These are phyloP conservation scores for Kockovaella imperatae DNA, from an alignment of 768 basidiomycete genomes.

Conservation along the genomic window DNA sequence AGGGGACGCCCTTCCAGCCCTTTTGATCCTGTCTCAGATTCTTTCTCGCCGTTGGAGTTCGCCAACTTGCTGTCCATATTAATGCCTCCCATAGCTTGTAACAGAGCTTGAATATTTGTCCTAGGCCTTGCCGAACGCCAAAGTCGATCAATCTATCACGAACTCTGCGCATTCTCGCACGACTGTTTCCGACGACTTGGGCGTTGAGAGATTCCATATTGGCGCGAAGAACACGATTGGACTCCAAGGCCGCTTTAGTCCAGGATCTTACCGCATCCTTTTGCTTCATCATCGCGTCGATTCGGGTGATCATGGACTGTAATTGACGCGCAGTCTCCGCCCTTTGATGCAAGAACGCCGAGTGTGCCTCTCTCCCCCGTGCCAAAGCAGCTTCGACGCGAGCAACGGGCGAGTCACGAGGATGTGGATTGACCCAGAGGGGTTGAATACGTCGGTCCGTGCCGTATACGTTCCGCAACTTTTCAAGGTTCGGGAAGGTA, in stretches of 20 bases:
- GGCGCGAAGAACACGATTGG: background rate
- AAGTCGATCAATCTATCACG: background rate
- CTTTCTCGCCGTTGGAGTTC: background rate
- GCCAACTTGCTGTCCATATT: too few relatives aligned
- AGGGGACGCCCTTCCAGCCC: too few relatives aligned
- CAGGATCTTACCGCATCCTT: slow-evolving; percentile 15
- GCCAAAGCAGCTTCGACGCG: background rate
- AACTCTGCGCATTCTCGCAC: background rate
- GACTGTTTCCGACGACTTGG: background rate
- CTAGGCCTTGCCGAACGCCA: background rate
- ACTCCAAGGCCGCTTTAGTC: slow-evolving; percentile 10
- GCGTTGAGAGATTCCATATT: background rate
- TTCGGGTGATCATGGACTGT: slow-evolving; percentile 9
- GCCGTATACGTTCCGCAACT: background rate
- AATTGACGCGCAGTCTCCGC: slow-evolving; percentile 1
- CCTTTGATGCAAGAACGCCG: slow-evolving; percentile 7
- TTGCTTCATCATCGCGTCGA: slow-evolving; percentile 15
- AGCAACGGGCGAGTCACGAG: background rate
- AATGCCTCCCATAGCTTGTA: background rate
- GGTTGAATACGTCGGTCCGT: background rate
- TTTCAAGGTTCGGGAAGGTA: slow-evolving; percentile 4
- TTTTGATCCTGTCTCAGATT: background rate
- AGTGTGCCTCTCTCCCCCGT: background rate
- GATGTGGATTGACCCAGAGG: background rate
- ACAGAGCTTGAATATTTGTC: background rate